Base-by-base conservation (phyloP, 352 stramenopile species). In the Thraustochytrium sp. region DNA sequence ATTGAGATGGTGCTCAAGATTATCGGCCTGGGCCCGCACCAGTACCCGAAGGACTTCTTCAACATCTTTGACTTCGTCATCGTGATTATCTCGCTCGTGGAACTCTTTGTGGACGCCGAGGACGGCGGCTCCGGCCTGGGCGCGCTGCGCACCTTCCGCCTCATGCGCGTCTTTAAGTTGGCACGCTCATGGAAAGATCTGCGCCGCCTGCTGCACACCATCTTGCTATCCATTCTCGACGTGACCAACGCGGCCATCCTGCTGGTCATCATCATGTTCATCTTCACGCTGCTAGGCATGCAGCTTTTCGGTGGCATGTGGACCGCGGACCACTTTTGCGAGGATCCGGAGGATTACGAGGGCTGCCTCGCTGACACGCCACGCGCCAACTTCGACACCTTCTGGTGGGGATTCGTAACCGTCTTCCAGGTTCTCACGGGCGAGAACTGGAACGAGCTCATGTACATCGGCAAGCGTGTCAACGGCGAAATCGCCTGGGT, bases 211-310 rank as follows among this genome's bases (percentile, higher is more conserved):
- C 86, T 98, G 5, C 82, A 90, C 18, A 94, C 95, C 77, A 96
- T 98, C n/a, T 82, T 86, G 26, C 87, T 91, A 36, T 94, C 94
- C 3, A 88, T 98, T n/a, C 89, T 92, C 0, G 96, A 97, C 42
- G 94, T 98, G 49, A 88, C 87, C 3, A 98, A 98, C 86, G 98
- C 98, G 77, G 92, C 86, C 0, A 88, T 98, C 49, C 90, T 98
- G 5, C 88, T 98, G 9, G 91, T 96, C 68, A 88, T 98, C 23
- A 76, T 89, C 46, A 73, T 89, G 29, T 80, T 76, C 64, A 88
- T 88, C 46, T 89, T 82, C 37, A 77, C 85, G 21, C 74, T 89
- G 44, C 53, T 88, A 13, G 82, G 86, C 11, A 89, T 89, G 87
- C 86, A 89, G 54, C 74, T 89, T 21, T 89, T 89, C 46, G 84